Conservation (phyloP, 2,329 filamentous ascomycete species). For the Volutella citrinella region DNA sequence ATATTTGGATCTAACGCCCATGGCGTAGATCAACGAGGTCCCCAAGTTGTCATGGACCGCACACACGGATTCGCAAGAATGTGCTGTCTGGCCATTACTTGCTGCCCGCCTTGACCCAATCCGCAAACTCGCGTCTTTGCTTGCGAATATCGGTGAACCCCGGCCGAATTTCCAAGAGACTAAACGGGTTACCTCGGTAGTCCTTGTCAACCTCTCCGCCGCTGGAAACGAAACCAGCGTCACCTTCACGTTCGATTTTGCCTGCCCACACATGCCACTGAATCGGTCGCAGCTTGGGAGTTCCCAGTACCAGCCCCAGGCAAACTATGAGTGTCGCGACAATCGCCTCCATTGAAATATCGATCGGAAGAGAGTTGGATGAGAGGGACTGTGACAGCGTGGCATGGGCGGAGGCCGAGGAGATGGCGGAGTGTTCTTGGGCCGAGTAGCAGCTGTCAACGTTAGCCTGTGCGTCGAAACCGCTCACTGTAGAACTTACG, state of each 20-base stretch:
- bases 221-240: conserved; percentile 53
- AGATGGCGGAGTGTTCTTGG: conserved; percentile 81
- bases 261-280: conserved; percentile 79
- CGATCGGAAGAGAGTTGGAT: conserved; percentile 63
- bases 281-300: conserved; percentile 79
- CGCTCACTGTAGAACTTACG: conserved; percentile 73
- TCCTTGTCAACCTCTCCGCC: conserved; percentile 67
- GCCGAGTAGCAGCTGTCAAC: conserved; percentile 83
- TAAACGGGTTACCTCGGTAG: conserved; percentile 75
- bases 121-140: conserved; percentile 73
- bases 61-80: too few relatives aligned
- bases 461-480: too few relatives aligned
- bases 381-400: conserved; percentile 40
- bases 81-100: too few relatives aligned
- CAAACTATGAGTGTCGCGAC: conserved; percentile 77
- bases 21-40: too few relatives aligned
- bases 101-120: conserved; percentile 58
- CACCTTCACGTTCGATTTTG: conserved; percentile 76
- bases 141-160: conserved; percentile 87
- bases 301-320: conserved; percentile 75
- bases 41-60: too few relatives aligned
- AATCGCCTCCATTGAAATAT: conserved; percentile 86
- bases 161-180: conserved; percentile 71
- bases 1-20: too few relatives aligned
- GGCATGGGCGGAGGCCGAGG: conserved; percentile 50